Conservation (phyloP, 257 asterid species). For the Penstemon barbatus region DNA sequence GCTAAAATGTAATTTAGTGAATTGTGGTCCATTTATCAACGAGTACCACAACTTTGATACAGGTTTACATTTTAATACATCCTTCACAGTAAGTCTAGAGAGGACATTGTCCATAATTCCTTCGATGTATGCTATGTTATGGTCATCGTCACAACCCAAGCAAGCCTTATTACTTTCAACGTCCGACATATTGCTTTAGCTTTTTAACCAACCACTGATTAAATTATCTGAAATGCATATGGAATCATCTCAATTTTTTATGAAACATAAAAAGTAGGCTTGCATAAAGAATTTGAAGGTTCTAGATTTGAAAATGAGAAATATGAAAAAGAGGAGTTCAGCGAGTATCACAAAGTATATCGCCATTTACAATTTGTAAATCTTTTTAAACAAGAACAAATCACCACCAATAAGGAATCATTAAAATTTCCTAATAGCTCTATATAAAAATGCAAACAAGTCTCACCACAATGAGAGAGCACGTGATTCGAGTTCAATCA, state of each 20-base stretch:
- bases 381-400: not conserved
- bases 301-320: not conserved
- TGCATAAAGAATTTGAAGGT: not conserved
- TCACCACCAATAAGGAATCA: too few species aligned
- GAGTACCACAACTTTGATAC: not conserved
- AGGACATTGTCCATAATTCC: slow-evolving; percentile 4
- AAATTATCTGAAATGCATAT: not conserved
- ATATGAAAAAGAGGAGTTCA: not conserved
- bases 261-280: not conserved
- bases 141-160: not conserved
- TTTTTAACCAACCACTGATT: not conserved
- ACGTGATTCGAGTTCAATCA: too few species aligned
- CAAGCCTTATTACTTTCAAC: not conserved
- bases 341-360: not conserved
- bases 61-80: not conserved
- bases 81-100: slow-evolving; percentile 15
- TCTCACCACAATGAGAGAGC: too few species aligned
- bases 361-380: not conserved
- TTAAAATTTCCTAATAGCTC: too few species aligned
- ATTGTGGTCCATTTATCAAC: slow-evolving; percentile 10
- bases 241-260: not conserved
- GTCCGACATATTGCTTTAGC: slow-evolving; percentile 18
- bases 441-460: too few species aligned
- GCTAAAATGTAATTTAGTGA: slow-evolving; percentile 14
- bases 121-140: slow-evolving; percentile 8